Percentiles rank a stretch among this genome's conserved stretches.
Conservation (phyloP, 352 stramenopile genomes). For the Phytophthora pistaciae region DNA sequence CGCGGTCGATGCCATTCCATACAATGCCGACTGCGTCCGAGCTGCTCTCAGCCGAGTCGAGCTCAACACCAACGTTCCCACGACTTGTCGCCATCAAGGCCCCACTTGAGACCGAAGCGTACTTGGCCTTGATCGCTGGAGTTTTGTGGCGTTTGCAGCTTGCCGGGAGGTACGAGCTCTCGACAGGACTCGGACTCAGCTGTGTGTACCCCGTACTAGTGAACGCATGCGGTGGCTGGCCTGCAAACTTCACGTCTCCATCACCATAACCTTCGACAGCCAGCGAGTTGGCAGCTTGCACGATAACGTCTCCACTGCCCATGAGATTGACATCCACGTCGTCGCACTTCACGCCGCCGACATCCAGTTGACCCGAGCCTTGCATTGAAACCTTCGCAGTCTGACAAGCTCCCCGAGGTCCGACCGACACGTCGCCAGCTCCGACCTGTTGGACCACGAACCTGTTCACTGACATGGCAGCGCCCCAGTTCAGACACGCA, state of each 20-base stretch:
- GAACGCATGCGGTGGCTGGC: slow-evolving; percentile 13
- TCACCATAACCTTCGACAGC: slow-evolving; percentile 19
- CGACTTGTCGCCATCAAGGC: slow-evolving; percentile 7
- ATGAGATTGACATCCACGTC: slow-evolving; percentile 45
- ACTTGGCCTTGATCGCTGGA: slow-evolving; percentile 29
- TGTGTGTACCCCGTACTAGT: slow-evolving; percentile 14
- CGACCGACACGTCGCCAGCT: slow-evolving; percentile 24
- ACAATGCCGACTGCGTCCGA: slow-evolving; percentile 4
- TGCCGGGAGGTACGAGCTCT: slow-evolving; percentile 14
- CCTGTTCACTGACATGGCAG: slow-evolving; percentile 7
- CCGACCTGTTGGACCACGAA: slow-evolving; percentile 23
- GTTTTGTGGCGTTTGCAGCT: slow-evolving; percentile 25
- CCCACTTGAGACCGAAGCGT: slow-evolving; percentile 8
- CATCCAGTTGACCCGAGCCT: slow-evolving; percentile 44
- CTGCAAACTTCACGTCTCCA: slow-evolving; percentile 27
- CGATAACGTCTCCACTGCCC: slow-evolving; percentile 47
- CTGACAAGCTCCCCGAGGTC: slow-evolving; percentile 20
- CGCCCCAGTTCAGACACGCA: slow-evolving; percentile 21
- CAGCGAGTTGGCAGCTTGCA: slow-evolving; percentile 41
- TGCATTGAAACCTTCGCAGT: slow-evolving; percentile 23
- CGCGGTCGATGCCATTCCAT: slow-evolving; percentile 8
- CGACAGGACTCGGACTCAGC: slow-evolving; percentile 8
- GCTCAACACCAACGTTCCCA: slow-evolving; percentile 12
- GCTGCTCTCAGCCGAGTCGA: slow-evolving; percentile 32
- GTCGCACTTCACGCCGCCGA: slow-evolving; percentile 47